A percentile compares a stretch with the other conserved stretches of the same genome.
Conservation (phyloP, 345 rosid species). For the Firmiana major region DNA sequence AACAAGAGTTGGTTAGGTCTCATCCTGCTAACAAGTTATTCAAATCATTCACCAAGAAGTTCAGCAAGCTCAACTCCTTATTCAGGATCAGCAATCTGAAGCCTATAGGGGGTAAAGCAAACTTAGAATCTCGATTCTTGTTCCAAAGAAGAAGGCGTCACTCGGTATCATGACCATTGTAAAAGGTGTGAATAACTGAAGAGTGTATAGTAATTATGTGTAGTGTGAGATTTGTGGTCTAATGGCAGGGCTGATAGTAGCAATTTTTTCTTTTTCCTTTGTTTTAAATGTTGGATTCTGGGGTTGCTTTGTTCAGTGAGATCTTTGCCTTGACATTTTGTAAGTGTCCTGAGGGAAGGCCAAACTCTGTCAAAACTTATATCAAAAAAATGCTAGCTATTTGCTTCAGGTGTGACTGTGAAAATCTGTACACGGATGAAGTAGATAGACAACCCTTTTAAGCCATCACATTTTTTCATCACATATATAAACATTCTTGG, state of each 20-base stretch:
- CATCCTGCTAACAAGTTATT: conserved; percentile 71
- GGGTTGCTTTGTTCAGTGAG: not conserved
- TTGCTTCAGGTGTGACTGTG: not conserved
- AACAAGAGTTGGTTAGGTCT: conserved; percentile 73
- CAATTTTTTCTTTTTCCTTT: no score
- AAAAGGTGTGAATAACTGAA: conserved; percentile 17
- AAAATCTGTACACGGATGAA: not conserved
- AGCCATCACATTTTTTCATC: not conserved
- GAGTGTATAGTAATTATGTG: conserved; percentile 33
- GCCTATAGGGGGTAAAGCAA: conserved; percentile 48
- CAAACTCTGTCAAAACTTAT: not conserved
- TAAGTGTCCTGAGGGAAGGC: not conserved
- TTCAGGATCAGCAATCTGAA: conserved; percentile 60
- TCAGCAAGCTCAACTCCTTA: conserved; percentile 74
- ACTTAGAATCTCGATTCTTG: conserved; percentile 58
- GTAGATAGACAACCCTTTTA: not conserved
- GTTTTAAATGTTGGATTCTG: not conserved
- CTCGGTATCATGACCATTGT: conserved; percentile 60
- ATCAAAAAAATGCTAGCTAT: not conserved
- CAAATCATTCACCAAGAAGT: conserved; percentile 70
- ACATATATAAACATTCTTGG: not conserved
- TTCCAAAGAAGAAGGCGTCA: conserved; percentile 77
- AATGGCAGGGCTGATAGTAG: conserved; percentile 16
- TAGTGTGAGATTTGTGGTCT: conserved; percentile 23
- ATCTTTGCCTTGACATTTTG: not conserved